A percentile compares a stretch with the other conserved stretches of the same genome.
Conservation (phyloP, 306 rosid genomes). For the Pterocarpus santalinus region DNA sequence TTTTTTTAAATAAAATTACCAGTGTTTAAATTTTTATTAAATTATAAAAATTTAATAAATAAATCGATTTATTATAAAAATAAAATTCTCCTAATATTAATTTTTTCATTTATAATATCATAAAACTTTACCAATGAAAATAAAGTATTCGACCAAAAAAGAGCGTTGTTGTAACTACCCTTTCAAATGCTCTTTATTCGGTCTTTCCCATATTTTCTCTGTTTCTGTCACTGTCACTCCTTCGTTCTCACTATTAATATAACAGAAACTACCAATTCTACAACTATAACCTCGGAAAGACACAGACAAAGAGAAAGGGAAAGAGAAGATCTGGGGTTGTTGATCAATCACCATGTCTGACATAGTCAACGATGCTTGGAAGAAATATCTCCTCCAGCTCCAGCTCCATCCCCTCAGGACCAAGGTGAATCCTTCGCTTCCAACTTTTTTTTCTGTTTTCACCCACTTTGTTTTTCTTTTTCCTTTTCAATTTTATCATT, state of each 20-base stretch:
- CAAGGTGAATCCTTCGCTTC: conserved; percentile 59
- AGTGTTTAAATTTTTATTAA: no score
- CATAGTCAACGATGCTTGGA: conserved; percentile 66
- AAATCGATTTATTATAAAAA: no score
- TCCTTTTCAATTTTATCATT: background rate
- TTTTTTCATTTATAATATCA: no score
- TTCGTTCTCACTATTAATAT: background rate
- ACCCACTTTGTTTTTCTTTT: background rate
- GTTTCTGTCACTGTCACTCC: conserved; percentile 30
- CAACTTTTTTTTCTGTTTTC: background rate
- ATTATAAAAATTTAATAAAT: no score
- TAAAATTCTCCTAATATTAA: no score
- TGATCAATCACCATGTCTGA: conserved; percentile 72
- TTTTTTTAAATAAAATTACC: no score
- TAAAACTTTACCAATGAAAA: no score
- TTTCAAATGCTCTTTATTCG: background rate
- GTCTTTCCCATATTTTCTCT: background rate
- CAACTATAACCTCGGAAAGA: background rate
- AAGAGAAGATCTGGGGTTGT: conserved; percentile 34
- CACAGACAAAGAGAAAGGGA: background rate
- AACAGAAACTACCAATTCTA: conserved; percentile 2
- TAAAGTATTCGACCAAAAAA: no score
- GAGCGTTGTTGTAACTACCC: background rate
- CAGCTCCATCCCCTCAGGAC: conserved; percentile 90
- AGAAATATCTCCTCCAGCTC: conserved; percentile 77